Evolutionary conservation across 2,329 filamentous ascomycete genomes (phyloP), one percentile per base, ranked within the genome.

Genomic region (Exophiala calicioides): DNA sequence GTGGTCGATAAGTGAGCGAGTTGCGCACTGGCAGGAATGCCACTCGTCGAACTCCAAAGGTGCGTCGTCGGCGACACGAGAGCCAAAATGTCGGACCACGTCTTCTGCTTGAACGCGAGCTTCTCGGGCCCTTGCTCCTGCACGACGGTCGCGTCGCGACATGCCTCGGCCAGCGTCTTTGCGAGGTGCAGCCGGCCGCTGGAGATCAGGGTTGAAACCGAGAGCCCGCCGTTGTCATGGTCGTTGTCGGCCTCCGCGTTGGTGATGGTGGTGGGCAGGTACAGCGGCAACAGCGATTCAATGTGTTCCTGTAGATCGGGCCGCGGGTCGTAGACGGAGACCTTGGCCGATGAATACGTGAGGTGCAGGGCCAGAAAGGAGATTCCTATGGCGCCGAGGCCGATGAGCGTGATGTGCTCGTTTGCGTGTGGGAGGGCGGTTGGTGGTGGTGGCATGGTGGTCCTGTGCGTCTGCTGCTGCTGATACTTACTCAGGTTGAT

Each of bases 111-210:
- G 60, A 80, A 78, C 1, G 64, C 45, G 0, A 71, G 54, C 38
- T 73, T 72, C 57, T 82, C 79, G 0, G 79, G 78, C 0, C 77
- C 77, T 62, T 80, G 78, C 63, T 82, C 80, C 61, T 83, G 79
- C 31, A 83, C 65, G 38, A 82, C 76, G 31, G 70, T 64, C 1
- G 77, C 77, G 44, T 62, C 49, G 16, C 59, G 40, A 7, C 79
- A 69, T 8, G 77, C 78, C 2, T 67, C 53, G n/a, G 52, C 40
- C 7, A 66, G 50, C 3, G 63, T 62, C 5, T 58, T 53, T 32
- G 65, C 62, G 44, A 72, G 60, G 7, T 50, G 58, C n/a, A 80
- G 63, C 3, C 60, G 62, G 30, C 45, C 36, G 10, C 53, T 53
- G 47, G 41, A 39, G 41, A 55, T 56, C 18, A 66, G 56, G 2